Evolutionary conservation across 768 basidiomycete genomes (phyloP).

Genomic region (Pleurotus citrinopileatus): DNA sequence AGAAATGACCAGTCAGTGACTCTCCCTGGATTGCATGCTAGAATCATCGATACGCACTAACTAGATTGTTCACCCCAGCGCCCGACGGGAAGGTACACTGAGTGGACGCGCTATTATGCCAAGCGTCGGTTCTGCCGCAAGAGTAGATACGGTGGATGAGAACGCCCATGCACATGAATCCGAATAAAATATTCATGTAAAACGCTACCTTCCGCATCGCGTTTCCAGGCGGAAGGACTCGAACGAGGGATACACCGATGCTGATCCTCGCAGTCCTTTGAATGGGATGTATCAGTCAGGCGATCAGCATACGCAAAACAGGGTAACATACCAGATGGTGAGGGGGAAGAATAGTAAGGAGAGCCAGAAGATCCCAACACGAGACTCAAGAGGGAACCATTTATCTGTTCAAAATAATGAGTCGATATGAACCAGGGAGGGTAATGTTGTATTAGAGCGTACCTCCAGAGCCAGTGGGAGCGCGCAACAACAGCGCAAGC

Average conservation of each 20-base stretch:
- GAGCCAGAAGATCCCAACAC: slow-evolving; percentile 2
- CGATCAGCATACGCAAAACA: neutral
- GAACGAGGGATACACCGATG: slow-evolving; percentile 16
- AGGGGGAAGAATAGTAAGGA: slow-evolving; percentile 1
- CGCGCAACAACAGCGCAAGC: slow-evolving; percentile 2
- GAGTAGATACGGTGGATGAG: neutral
- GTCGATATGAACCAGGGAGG: neutral
- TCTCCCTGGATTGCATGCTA: no score
- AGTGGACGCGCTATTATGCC: neutral
- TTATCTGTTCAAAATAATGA: neutral
- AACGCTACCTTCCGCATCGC: neutral
- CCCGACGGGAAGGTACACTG: slow-evolving; percentile 1
- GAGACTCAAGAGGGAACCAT: neutral
- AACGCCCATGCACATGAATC: neutral
- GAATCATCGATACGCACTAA: neutral
- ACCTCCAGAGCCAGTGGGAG: neutral
- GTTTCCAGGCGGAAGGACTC: slow-evolving; percentile 4
- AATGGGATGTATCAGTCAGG: neutral
- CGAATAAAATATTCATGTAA: neutral
- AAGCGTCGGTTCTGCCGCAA: neutral
- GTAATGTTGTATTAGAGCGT: neutral
- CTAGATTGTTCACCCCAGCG: neutral
- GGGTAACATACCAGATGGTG: neutral
- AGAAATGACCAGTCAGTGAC: neutral
- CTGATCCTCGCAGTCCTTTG: slow-evolving; percentile 16